Evolutionary conservation across 257 asterid genomes (phyloP), one percentile per base, ranked within the genome.

Genomic region (Plantago major): DNA sequence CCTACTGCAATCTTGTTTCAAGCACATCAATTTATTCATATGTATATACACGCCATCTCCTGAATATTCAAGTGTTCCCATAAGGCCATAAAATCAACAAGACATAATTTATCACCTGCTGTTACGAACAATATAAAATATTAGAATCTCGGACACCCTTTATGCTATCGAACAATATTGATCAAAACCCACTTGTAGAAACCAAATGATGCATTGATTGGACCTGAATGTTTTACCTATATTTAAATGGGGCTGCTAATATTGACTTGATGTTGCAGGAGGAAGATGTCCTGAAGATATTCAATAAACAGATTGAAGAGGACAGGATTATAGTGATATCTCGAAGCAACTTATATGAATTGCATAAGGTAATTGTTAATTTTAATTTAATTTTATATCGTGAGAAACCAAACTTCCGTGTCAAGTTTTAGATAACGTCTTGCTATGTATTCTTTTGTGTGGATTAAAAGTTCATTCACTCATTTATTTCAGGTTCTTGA

Each of bases 231-330:
- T 22, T 22, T 22, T 22, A 22, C 26, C 26, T 1, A 22, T 22
- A 22, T 22, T 22, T 60, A 54, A 63, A 63, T 38, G 57, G 60
- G 26, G 55, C 51, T 59, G 63, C 44, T 64, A 22, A 22, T 22
- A 22, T 46, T 46, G 76, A 60, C 46, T 62, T 54, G 71, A 44
- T 71, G 62, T 72, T 73, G 61, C 88, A 92, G 99, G 99, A 89
- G 74, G 99, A 92, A 71, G 99, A 89, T 74, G 71, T 73, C 45
- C 82, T 82, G 73, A 82, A 75, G 75, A 80, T 86, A 75, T 87
- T 89, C 79, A 84, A 73, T 78, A 87, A 89, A 57, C 99, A 92
- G 82, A 84, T 92, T 71, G 95, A 86, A 78, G 99, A 92, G 72
- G 99, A 92, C 75, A 77, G 86, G 75, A 83, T 75, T 72, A 83